Evolutionary conservation across 2,329 filamentous ascomycete species (phyloP).

Genomic region (Diaporthe sp.): DNA sequence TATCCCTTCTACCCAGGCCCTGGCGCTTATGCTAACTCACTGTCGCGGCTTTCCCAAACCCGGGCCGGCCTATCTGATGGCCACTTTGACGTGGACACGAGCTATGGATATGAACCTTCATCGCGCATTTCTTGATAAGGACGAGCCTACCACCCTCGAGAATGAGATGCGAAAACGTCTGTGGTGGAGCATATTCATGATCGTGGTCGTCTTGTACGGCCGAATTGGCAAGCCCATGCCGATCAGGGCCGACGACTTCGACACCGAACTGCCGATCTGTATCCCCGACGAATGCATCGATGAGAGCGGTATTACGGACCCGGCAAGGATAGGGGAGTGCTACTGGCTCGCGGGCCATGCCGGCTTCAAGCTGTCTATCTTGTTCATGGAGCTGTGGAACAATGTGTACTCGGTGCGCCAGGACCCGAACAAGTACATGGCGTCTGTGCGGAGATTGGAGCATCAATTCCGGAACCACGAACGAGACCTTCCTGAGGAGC

Average conservation of each 20-base stretch:
- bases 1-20: slow-evolving; percentile 76
- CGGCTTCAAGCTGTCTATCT: slow-evolving; percentile 71
- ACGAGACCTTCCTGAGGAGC: slow-evolving; percentile 69
- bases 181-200: slow-evolving; percentile 78
- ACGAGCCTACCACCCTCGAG: slow-evolving; percentile 65
- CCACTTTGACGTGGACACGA: slow-evolving; percentile 71
- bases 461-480: slow-evolving; percentile 72
- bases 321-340: slow-evolving; percentile 67
- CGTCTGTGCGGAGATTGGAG: slow-evolving; percentile 73
- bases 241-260: slow-evolving; percentile 78
- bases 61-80: slow-evolving; percentile 77
- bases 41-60: slow-evolving; percentile 84
- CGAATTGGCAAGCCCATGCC: slow-evolving; percentile 83
- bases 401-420: slow-evolving; percentile 79
- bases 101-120: slow-evolving; percentile 83
- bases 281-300: slow-evolving; percentile 77
- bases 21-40: slow-evolving; percentile 78
- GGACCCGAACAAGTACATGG: slow-evolving; percentile 71
- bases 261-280: slow-evolving; percentile 79
- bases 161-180: slow-evolving; percentile 82
- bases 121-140: slow-evolving; percentile 67
- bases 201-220: slow-evolving; percentile 76
- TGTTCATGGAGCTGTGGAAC: slow-evolving; percentile 79
- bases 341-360: slow-evolving; percentile 74
- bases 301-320: slow-evolving; percentile 69